These are phyloP conservation scores for Ensete ventricosum DNA, from an alignment of 176 grass and related monocot species.

Conservation along the genomic window DNA sequence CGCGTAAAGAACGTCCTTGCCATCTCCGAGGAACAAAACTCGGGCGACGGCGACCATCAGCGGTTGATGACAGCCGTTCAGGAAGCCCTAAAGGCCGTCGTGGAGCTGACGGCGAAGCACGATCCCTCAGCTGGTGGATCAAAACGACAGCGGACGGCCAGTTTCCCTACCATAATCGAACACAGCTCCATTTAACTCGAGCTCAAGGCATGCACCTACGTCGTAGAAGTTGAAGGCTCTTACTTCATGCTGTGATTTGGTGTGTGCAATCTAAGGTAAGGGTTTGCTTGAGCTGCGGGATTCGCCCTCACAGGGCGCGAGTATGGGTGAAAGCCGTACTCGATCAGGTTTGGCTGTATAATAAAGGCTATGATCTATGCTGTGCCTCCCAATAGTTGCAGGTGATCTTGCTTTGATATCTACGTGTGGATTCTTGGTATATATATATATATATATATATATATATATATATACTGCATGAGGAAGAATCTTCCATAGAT, in stretches of 20 bases:
- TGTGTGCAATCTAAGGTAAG: neutral
- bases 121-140: constrained; percentile 51
- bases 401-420: too few relatives aligned
- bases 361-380: neutral
- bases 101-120: constrained; percentile 52
- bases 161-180: neutral
- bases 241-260: neutral
- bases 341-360: neutral
- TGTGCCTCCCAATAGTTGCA: too few relatives aligned
- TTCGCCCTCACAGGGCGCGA: neutral
- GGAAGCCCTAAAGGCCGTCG: constrained; percentile 66
- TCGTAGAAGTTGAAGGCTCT: neutral
- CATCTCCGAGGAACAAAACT: constrained; percentile 37
- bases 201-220: neutral
- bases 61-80: constrained; percentile 68
- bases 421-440: too few relatives aligned
- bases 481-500: too few relatives aligned
- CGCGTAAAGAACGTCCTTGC: constrained; percentile 87
- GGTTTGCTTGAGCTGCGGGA: neutral
- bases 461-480: too few relatives aligned
- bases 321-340: neutral
- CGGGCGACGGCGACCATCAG: constrained; percentile 21
- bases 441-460: too few relatives aligned
- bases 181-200: neutral
- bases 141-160: constrained; percentile 90